Evolutionary conservation across 257 asterid species (phyloP).

Genomic region (Jacaranda mimosifolia): DNA sequence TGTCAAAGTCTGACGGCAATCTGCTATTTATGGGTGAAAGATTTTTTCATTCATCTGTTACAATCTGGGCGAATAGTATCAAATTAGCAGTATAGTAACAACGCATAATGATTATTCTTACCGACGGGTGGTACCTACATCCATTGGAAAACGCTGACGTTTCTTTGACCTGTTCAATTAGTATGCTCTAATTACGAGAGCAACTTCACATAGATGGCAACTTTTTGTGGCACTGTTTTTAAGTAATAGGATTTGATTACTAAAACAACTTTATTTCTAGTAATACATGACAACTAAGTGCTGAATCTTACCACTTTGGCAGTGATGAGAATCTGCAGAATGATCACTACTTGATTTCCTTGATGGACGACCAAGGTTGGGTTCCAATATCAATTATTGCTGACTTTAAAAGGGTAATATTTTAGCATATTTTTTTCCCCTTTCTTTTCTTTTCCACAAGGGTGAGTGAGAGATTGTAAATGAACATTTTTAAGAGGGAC

Average conservation of each 20-base stretch:
- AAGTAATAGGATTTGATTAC: constrained; percentile 8
- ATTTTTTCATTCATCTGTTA: not conserved
- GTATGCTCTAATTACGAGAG: not conserved
- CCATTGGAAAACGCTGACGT: constrained; percentile 1
- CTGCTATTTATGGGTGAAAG: constrained; percentile 4
- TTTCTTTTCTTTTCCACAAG: not conserved
- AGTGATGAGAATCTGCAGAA: constrained; percentile 82
- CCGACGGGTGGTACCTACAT: constrained; percentile 10
- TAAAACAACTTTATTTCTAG: constrained; percentile 12
- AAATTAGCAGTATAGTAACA: not conserved
- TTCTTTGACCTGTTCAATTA: not conserved
- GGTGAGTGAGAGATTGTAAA: constrained; percentile 17
- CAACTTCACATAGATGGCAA: not conserved
- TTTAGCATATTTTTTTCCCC: not conserved
- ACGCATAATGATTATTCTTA: not conserved
- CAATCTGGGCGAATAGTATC: constrained; percentile 15
- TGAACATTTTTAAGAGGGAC: not conserved
- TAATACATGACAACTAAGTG: constrained; percentile 24
- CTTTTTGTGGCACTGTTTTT: constrained; percentile 1
- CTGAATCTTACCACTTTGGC: constrained; percentile 41
- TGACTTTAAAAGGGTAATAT: constrained; percentile 72
- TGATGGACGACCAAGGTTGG: constrained; percentile 97
- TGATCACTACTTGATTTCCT: constrained; percentile 76
- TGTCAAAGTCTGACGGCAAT: not conserved
- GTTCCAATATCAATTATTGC: constrained; percentile 79